Evolutionary conservation across 202 grass and related monocot species (phyloP).

Genomic region (Elaeis oleifera): DNA sequence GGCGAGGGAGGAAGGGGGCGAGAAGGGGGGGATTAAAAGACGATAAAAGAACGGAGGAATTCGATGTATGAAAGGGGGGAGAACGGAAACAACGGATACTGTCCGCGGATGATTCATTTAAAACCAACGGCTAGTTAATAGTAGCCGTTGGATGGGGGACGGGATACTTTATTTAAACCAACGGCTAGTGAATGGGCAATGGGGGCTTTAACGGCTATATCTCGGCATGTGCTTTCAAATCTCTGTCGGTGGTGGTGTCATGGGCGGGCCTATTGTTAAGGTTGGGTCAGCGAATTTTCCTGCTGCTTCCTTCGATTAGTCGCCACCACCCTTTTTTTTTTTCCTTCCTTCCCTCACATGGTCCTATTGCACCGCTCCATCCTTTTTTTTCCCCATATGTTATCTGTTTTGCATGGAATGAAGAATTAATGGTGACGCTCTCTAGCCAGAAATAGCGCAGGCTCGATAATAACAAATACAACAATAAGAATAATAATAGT

Average conservation of each 20-base stretch:
- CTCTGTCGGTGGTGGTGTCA: background rate
- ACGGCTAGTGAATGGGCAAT: conserved; percentile 12
- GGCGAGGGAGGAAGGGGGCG: conserved; percentile 17
- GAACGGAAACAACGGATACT: conserved; percentile 13
- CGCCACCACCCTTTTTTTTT: background rate
- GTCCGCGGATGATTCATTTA: background rate
- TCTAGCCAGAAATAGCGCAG: no score
- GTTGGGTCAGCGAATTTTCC: background rate
- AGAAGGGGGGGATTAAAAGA: conserved; percentile 27
- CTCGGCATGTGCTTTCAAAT: conserved; percentile 21
- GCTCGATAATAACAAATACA: no score
- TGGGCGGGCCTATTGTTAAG: no score
- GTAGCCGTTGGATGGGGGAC: conserved; percentile 7
- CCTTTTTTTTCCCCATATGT: background rate
- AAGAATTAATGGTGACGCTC: no score
- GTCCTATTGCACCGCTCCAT: conserved; percentile 16
- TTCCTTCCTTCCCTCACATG: background rate
- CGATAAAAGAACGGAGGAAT: conserved; percentile 17
- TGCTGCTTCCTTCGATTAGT: background rate
- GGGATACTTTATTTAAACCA: background rate
- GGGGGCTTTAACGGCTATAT: conserved; percentile 32
- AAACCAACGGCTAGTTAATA: conserved; percentile 14
- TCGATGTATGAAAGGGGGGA: conserved; percentile 4
- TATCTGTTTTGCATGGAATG: no score
- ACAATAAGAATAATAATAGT: no score